phyloP scores from a whole-genome alignment of 2,329 filamentous ascomycete genomes.

The Rugonectria rugulosa region DNA sequence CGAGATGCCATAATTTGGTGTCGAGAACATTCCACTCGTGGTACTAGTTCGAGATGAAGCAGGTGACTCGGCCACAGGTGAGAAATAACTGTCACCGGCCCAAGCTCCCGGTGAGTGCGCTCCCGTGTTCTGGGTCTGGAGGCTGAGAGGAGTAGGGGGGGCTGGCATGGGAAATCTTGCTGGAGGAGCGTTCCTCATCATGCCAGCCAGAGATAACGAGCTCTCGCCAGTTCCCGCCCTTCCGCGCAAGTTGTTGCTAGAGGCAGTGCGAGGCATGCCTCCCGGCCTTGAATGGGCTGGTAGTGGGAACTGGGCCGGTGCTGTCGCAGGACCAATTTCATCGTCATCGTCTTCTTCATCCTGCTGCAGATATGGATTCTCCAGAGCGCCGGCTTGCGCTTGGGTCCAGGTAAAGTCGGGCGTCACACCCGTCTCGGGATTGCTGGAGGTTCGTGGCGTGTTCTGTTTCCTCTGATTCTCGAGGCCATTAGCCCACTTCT shows the following conservation, averaged over 20 bases:
- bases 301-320: slow-evolving; percentile 47
- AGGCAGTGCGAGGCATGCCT: slow-evolving; percentile 55
- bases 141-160: slow-evolving; percentile 65
- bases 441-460: slow-evolving; percentile 55
- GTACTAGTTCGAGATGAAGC: slow-evolving; percentile 78
- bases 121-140: slow-evolving; percentile 66
- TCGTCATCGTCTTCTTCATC: slow-evolving; percentile 69
- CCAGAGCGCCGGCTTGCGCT: slow-evolving; percentile 68
- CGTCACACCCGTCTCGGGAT: slow-evolving; percentile 56
- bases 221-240: slow-evolving; percentile 80
- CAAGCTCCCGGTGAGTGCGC: slow-evolving; percentile 68
- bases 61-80: slow-evolving; percentile 81
- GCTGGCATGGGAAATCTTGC: slow-evolving; percentile 75
- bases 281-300: slow-evolving; percentile 34
- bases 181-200: slow-evolving; percentile 68
- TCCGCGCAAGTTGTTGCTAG: slow-evolving; percentile 76
- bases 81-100: slow-evolving; percentile 89
- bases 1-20: slow-evolving; percentile 71
- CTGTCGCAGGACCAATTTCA: slow-evolving; percentile 51
- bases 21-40: slow-evolving; percentile 74
- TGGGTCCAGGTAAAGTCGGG: slow-evolving; percentile 85
- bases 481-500: slow-evolving; percentile 86
- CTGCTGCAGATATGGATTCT: slow-evolving; percentile 81
- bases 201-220: slow-evolving; percentile 62
- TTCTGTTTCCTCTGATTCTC: slow-evolving; percentile 77